Evolutionary conservation across 164 flowering plant genomes (phyloP), one percentile per base, ranked within the genome.

Genomic region (Sextonia rubra): DNA sequence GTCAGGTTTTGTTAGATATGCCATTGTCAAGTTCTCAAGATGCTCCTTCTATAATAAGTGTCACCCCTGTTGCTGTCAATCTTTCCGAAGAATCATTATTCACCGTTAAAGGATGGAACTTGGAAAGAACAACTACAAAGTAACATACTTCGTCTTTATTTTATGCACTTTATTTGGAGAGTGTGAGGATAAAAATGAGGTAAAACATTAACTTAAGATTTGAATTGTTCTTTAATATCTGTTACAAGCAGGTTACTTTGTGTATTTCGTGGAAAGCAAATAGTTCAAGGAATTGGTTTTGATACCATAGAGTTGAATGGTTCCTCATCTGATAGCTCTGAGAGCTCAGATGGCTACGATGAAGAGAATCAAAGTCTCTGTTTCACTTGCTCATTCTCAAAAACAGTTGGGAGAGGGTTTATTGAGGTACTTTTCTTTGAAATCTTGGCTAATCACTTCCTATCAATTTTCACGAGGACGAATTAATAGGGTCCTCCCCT

Each of bases 341-440:
- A 77, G 61, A 24, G 24, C 71, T 67, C 74, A 20, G 23, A 66
- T 25, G 66, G 64, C 63, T 87, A 78, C 73, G 75, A 82, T 52
- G 83, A 80, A 47, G 83, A 82, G 62, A 76, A 85, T 61, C 86
- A 88, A 73, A 77, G 72, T 66, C 74, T 89, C 30, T 82, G 78
- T 75, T 86, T 92, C 71, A 52, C 73, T 7, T 87, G 88, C 73
- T 76, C 81, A 64, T 70, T 84, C 29, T 92, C 93, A 49, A 71
- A 78, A 76, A 74, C 81, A 30, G 65, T 27, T 69, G 94, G 94
- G 23, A 83, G 97, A 82, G 97, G 94, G 69, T 92, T 92, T 71
- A 83, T 92, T 69, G 97, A 90, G 96, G 97, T 88, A 44, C 32
- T 62, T 37, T 37, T 37, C 44, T 37, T 58, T 49, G 17, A 29